phyloP scores from a whole-genome alignment of 306 rosid genomes.

The Quercus wislizeni region DNA sequence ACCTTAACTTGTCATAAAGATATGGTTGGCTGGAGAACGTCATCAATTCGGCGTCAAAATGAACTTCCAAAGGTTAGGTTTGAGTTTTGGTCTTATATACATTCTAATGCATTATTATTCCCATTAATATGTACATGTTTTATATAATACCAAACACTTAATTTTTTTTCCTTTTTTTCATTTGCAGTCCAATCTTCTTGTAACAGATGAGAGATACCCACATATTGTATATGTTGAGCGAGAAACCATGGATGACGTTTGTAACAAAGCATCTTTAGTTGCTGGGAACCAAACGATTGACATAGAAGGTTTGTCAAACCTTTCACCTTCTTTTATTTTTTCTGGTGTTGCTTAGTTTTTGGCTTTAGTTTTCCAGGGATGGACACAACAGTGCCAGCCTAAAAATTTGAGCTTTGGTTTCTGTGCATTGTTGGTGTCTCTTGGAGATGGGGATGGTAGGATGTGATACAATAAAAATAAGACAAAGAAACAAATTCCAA shows the following conservation, averaged over 20 bases:
- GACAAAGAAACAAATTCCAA: neutral
- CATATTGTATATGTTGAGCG: slow-evolving; percentile 65
- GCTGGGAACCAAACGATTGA: slow-evolving; percentile 40
- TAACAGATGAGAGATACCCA: slow-evolving; percentile 63
- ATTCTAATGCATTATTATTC: slow-evolving; percentile 9
- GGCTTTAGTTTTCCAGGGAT: neutral
- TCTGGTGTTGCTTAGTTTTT: neutral
- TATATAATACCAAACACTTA: neutral
- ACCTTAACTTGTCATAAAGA: slow-evolving; percentile 60
- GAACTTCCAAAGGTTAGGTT: slow-evolving; percentile 86
- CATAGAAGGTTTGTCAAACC: slow-evolving; percentile 63
- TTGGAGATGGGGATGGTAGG: neutral
- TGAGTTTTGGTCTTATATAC: slow-evolving; percentile 10
- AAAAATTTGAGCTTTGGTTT: neutral
- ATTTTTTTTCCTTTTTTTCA: slow-evolving; percentile 17
- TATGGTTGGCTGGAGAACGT: slow-evolving; percentile 99
- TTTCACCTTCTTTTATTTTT: neutral
- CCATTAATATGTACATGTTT: slow-evolving; percentile 14
- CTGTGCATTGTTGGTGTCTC: neutral
- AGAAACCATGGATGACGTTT: slow-evolving; percentile 30
- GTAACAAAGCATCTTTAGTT: slow-evolving; percentile 28
- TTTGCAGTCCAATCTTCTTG: slow-evolving; percentile 69
- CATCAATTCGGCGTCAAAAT: slow-evolving; percentile 89
- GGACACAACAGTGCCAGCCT: neutral
- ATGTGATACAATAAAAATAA: neutral